A percentile compares a stretch with the other conserved stretches of the same genome.
Conservation (phyloP, 2,329 filamentous ascomycete species). For the Periconia sp. region DNA sequence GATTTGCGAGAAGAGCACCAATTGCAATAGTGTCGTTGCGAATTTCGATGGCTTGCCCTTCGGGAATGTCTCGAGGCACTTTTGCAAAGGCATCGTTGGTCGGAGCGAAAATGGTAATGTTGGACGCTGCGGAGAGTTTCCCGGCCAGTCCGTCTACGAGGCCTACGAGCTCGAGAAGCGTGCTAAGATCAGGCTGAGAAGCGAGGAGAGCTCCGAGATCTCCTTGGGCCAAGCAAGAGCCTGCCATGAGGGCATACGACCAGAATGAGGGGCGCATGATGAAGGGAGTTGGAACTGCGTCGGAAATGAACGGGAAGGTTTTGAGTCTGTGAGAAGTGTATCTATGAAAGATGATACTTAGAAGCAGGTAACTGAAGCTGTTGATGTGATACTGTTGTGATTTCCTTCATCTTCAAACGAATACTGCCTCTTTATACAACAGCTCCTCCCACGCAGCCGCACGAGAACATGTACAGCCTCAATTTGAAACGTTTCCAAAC, state of each 20-base stretch:
- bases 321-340: too few relatives aligned
- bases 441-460: background rate
- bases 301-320: too few relatives aligned
- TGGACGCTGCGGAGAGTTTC: slow-evolving; percentile 42
- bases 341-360: background rate
- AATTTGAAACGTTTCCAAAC: background rate
- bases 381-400: background rate
- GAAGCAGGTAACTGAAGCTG: background rate
- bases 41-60: slow-evolving; percentile 33
- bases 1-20: slow-evolving; percentile 57
- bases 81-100: slow-evolving; percentile 53
- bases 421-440: background rate
- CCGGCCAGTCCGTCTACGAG: slow-evolving; percentile 38
- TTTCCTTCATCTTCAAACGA: background rate
- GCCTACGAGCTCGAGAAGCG: slow-evolving; percentile 39
- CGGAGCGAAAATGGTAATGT: slow-evolving; percentile 62
- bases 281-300: background rate
- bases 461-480: background rate
- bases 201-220: slow-evolving; percentile 36
- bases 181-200: slow-evolving; percentile 34
- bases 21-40: slow-evolving; percentile 28
- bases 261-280: slow-evolving; percentile 24
- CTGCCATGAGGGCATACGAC: slow-evolving; percentile 19
- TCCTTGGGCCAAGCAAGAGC: slow-evolving; percentile 26
- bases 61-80: slow-evolving; percentile 24